phyloP scores from a whole-genome alignment of 306 rosid genomes.

The Rubus parviflorus region DNA sequence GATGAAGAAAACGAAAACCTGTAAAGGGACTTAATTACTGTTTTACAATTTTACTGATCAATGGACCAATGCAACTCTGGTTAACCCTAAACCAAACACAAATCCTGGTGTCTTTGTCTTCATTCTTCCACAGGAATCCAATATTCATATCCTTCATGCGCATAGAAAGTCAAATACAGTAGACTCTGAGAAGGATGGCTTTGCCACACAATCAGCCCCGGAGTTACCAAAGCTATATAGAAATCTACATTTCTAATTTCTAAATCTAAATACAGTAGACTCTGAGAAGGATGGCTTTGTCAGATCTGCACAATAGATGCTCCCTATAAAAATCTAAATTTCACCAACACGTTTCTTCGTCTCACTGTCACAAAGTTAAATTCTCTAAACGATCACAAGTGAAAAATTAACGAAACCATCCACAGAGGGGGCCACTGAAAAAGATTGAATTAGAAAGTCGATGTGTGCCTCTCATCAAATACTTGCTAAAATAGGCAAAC shows the following conservation, averaged over 20 bases:
- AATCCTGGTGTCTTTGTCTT: not conserved
- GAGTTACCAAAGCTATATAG: not conserved
- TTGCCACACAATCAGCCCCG: not conserved
- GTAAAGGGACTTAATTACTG: not conserved
- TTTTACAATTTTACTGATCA: not conserved
- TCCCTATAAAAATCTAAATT: not conserved
- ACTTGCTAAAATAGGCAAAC: not conserved
- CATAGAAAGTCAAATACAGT: not conserved
- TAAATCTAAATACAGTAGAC: not conserved
- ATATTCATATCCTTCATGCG: not conserved
- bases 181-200: not conserved
- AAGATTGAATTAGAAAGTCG: not conserved
- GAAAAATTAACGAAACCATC: not conserved
- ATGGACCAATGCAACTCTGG: not conserved
- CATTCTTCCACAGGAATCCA: not conserved
- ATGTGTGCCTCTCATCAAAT: not conserved
- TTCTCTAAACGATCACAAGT: not conserved
- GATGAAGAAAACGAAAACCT: not conserved
- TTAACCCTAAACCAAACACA: not conserved
- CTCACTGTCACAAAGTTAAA: not conserved
- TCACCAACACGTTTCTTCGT: not conserved
- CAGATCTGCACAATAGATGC: no score
- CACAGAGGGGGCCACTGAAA: not conserved
- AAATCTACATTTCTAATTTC: no score
- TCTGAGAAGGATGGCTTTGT: not conserved